Base-by-base conservation (phyloP, 208 protist genomes). In the Acanthamoeba castellanii region DNA sequence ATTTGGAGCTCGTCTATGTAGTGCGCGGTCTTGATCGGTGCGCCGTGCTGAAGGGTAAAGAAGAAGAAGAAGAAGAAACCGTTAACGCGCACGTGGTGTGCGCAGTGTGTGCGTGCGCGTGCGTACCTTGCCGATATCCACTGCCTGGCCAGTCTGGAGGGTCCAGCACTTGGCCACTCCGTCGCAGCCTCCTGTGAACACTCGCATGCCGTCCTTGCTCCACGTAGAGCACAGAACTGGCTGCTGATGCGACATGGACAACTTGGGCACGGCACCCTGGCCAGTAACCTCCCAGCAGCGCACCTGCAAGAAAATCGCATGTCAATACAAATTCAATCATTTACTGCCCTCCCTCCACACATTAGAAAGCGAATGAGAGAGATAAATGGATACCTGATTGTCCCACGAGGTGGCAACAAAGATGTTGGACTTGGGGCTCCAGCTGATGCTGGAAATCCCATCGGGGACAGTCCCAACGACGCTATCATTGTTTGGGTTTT, bases 391-490 rank as follows among this genome's bases (percentile, higher is more conserved):
- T 42, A 70, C 64, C 72, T 95, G 87, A 34, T 95, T 78, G 94
- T 97, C 96, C 96, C 96, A 97, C 59, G 95, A 96, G 82, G 95
- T 93, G 25, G 96, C 95, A 20, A 96, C 88, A 25, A 97, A 42
- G 42, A 85, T 74, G 68, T 96, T 96, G 8, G 50, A 32, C 27
- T 88, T 92, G 11, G 96, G 95, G 64, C 94, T 95, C 34, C 92
- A 97, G 13, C 45, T 74, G 20, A 97, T 45, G 84, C 94, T 95
- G 30, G 95, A 94, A n/a, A 97, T 84, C n/a, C 95, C 92, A 95
- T 97, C 96, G 30, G 95, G 85, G 20, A 94, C 72, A 27, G 50
- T n/a, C 34, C 25, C 25, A 14, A 96, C 50, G 37, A 95, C 94
- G 4, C 88, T 72, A 92, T 97, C 96, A 55, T 95, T 95, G 95